Percentiles rank a stretch among this genome's conserved stretches.
These are phyloP conservation scores for Parathielavia hyrcaniae DNA, from an alignment of 495 filamentous ascomycete genomes.

Conservation along the genomic window DNA sequence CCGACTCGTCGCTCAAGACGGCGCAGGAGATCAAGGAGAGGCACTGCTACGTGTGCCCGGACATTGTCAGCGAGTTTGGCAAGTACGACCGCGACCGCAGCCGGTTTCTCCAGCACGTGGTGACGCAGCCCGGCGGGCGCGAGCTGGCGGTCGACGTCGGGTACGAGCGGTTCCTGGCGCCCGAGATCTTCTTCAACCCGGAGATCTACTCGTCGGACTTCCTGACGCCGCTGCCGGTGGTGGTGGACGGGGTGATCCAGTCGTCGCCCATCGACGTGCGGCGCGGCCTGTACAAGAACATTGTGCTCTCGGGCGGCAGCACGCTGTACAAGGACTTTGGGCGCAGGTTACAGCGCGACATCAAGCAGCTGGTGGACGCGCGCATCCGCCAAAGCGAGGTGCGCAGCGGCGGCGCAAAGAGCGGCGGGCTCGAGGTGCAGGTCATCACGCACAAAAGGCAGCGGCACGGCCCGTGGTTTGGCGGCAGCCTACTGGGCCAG, in stretches of 20 bases:
- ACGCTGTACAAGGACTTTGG: slow-evolving; percentile 98
- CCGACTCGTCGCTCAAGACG: slow-evolving; percentile 93
- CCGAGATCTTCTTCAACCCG: slow-evolving; percentile 99
- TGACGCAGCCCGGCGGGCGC: slow-evolving; percentile 78
- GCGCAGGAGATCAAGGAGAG: slow-evolving; percentile 97
- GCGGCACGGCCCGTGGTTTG: slow-evolving; percentile 96
- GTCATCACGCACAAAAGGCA: slow-evolving; percentile 96
- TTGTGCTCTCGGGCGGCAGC: slow-evolving; percentile 92
- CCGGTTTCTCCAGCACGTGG: slow-evolving; percentile 80
- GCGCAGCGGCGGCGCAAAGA: slow-evolving; percentile 81
- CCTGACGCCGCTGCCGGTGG: slow-evolving; percentile 84
- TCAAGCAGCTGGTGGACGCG: slow-evolving; percentile 82
- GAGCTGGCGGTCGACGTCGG: slow-evolving; percentile 84
- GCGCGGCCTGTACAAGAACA: slow-evolving; percentile 97
- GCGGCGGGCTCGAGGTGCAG: slow-evolving; percentile 90
- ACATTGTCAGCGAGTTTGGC: slow-evolving; percentile 96
- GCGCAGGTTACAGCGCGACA: slow-evolving; percentile 88
- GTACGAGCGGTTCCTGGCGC: slow-evolving; percentile 95
- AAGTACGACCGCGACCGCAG: slow-evolving; percentile 88
- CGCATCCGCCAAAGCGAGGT: slow-evolving; percentile 60
- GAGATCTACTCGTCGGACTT: slow-evolving; percentile 99
- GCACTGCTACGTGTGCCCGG: slow-evolving; percentile 95
- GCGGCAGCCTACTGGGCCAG: slow-evolving; percentile 90
- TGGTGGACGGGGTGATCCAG: slow-evolving; percentile 95
- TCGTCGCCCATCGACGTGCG: slow-evolving; percentile 95